Evolutionary conservation across 441 rosid species (phyloP).

Genomic region (Adansonia grandidieri): DNA sequence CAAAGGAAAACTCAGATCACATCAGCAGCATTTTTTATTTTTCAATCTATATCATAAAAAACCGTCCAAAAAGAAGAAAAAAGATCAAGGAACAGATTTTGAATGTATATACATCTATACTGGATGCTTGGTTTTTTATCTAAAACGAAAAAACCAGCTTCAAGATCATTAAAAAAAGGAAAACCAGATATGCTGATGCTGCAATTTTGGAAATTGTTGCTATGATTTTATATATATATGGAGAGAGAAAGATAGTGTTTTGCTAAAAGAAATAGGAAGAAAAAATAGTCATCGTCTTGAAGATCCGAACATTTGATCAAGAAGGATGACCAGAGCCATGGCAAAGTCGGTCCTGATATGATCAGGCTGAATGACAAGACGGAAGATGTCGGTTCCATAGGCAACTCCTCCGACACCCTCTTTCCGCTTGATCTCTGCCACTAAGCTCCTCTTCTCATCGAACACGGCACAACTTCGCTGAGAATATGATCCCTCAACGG

Average conservation of each 20-base stretch:
- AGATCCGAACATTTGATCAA: conserved; percentile 85
- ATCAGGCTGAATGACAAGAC: conserved; percentile 64
- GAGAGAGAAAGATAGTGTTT: conserved; percentile 10
- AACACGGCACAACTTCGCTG: conserved; percentile 72
- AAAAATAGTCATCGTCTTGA: conserved; percentile 41
- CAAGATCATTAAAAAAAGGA: not conserved
- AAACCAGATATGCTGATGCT: not conserved
- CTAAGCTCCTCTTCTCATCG: conserved; percentile 57
- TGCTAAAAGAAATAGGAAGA: not conserved
- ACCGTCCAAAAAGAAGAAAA: not conserved
- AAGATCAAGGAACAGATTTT: not conserved
- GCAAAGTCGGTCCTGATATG: conserved; percentile 56
- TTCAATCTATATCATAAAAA: not conserved
- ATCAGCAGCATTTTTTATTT: not conserved
- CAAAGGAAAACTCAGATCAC: not conserved
- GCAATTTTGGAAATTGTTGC: conserved; percentile 4
- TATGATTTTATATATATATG: conserved; percentile 14
- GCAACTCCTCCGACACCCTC: conserved; percentile 63
- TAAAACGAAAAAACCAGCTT: conserved; percentile 55
- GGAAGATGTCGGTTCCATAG: conserved; percentile 72
- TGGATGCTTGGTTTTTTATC: conserved; percentile 44
- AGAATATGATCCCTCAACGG: conserved; percentile 77
- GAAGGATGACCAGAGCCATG: conserved; percentile 84
- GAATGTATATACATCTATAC: not conserved
- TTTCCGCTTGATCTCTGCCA: conserved; percentile 71